phyloP scores from a whole-genome alignment of 2,329 filamentous ascomycete genomes.

The Coniochaeta hoffmannii region DNA sequence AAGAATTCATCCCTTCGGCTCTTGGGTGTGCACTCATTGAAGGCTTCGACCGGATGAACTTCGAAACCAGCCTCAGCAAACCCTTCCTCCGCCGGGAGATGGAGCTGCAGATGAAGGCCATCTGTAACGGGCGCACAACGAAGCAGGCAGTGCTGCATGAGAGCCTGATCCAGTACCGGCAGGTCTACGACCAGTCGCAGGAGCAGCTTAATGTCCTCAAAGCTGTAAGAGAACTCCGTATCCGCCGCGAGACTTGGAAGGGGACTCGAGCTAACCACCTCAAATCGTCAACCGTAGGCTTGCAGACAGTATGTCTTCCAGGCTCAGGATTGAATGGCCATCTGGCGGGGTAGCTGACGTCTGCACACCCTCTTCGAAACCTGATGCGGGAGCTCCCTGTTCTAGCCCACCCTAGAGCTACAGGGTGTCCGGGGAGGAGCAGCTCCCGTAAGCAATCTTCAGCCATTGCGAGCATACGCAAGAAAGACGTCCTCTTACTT shows the following conservation, averaged over 20 bases:
- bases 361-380: neutral
- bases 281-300: neutral
- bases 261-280: neutral
- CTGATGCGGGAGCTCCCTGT: neutral
- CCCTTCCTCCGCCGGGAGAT: constrained; percentile 96
- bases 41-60: constrained; percentile 90
- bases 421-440: neutral
- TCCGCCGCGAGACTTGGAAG: neutral
- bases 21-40: constrained; percentile 87
- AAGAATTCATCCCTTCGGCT: constrained; percentile 88
- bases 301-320: neutral
- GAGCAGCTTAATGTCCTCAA: constrained; percentile 64
- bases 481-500: neutral
- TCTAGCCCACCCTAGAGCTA: neutral
- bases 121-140: constrained; percentile 79
- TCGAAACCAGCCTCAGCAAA: constrained; percentile 88
- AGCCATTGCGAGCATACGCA: neutral
- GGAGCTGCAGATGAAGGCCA: constrained; percentile 94
- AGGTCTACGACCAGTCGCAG: constrained; percentile 76
- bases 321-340: neutral
- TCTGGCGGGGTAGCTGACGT: neutral
- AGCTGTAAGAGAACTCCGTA: constrained; percentile 38
- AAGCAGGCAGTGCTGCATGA: constrained; percentile 70
- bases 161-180: constrained; percentile 78
- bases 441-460: neutral